A percentile compares a stretch with the other conserved stretches of the same genome.
Evolutionary conservation across 2,329 filamentous ascomycete genomes (phyloP).

Genomic region (Aureobasidium vineae): DNA sequence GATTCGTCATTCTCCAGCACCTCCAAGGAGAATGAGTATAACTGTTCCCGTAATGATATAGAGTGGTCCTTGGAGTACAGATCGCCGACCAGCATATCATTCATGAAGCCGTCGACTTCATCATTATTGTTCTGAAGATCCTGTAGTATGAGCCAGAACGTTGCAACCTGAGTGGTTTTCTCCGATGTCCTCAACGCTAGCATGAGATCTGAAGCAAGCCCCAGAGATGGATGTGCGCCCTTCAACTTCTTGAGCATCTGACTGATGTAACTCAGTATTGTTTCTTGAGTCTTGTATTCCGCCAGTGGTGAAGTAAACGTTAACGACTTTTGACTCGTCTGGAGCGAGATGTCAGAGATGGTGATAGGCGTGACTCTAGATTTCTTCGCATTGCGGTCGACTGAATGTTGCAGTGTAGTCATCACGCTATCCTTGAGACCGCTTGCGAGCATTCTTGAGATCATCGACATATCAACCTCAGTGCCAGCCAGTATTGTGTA

Average conservation of each 20-base stretch:
- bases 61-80: conserved; percentile 26
- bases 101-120: conserved; percentile 54
- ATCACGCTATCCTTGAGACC: conserved; percentile 73
- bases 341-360: conserved; percentile 29
- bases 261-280: conserved; percentile 32
- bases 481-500: conserved; percentile 64
- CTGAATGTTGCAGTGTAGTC: conserved; percentile 43
- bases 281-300: conserved; percentile 33
- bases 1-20: conserved; percentile 52
- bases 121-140: conserved; percentile 62
- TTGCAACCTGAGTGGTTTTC: conserved; percentile 62
- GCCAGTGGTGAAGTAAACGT: conserved; percentile 34
- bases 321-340: conserved; percentile 10
- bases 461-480: conserved; percentile 61
- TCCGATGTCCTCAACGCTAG: conserved; percentile 59
- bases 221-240: not conserved
- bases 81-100: conserved; percentile 62
- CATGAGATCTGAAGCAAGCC: conserved; percentile 60
- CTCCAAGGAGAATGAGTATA: conserved; percentile 67
- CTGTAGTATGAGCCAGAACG: conserved; percentile 77
- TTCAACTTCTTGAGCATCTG: conserved; percentile 6
- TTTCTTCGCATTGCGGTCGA: not conserved
- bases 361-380: conserved; percentile 30
- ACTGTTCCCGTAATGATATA: conserved; percentile 52
- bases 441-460: conserved; percentile 65